Base-by-base conservation (phyloP, 495 filamentous ascomycete species). In the Pyrenopolyporus hunteri region DNA sequence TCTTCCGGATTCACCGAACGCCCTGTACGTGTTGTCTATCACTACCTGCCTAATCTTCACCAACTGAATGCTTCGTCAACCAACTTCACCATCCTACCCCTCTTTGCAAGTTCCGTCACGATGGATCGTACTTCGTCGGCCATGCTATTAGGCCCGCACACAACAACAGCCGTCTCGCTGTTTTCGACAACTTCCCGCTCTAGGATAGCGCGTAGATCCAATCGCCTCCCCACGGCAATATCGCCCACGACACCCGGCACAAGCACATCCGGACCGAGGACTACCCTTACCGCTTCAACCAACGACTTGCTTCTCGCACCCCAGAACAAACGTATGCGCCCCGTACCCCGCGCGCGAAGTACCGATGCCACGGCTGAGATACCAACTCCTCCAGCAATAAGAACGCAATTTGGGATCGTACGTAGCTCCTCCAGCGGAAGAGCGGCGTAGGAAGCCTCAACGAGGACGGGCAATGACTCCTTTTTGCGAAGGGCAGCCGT, bases 351-450 rank as follows among this genome's bases (percentile, higher is more conserved):
- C 39, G 22, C 23, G 10, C 56, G 56, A 2, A 60, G 61, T 0
- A 68, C 19, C 10, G 52, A 33, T 0, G 42, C 57, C 10, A 66
- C 43, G 10, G 51, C 67, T 19, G 64, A 45, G 36, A 72, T 63
- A 6, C 69, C 67, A 2, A 66, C 67, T 19, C 69, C 69, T 1
- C 69, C 69, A 11, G 67, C 67, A n/a, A 72, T 61, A 20, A 60
- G 40, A 20, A 72, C 17, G 16, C 65, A 43, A 17, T 61, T 65
- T 6, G 67, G 60, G 1, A 47, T 33, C 0, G 33, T 14, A 6
- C 14, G 37, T 0, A 63, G 28, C n/a, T 68, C 59, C 22, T 40
- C 42, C 1, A 62, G 56, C 17, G 46, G 25, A 0, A 49, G 46
- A 7, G 25, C 43, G 6, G 29, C 52, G 28, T 68, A 68, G 0